Percentiles rank a stretch among this genome's conserved stretches.
These are phyloP conservation scores for Pleodorina starrii DNA, from an alignment of 139 green algal species.

Conservation along the genomic window DNA sequence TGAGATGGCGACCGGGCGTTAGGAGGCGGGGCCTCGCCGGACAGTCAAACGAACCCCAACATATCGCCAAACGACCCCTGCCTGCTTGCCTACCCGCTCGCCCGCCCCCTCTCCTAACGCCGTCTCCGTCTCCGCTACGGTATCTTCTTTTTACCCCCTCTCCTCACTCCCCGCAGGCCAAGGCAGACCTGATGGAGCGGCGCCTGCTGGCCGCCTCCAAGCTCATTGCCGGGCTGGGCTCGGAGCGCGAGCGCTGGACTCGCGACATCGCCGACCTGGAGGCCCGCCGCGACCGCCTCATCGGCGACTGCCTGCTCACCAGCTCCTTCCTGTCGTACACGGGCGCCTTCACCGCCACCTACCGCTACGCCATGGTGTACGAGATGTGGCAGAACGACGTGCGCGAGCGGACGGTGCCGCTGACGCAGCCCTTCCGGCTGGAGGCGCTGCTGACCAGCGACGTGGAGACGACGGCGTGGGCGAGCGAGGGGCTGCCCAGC, in stretches of 20 bases:
- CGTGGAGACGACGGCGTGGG: slow-evolving; percentile 82
- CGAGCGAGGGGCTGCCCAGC: slow-evolving; percentile 79
- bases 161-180: slow-evolving; percentile 60
- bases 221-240: slow-evolving; percentile 82
- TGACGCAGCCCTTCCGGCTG: slow-evolving; percentile 82
- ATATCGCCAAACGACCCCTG: no score
- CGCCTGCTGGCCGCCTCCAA: slow-evolving; percentile 82
- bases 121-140: no score
- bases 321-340: slow-evolving; percentile 86
- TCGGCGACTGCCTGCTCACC: slow-evolving; percentile 90
- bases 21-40: no score
- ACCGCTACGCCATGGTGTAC: slow-evolving; percentile 83
- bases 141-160: background rate
- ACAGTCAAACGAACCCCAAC: no score
- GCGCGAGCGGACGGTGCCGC: slow-evolving; percentile 66
- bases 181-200: slow-evolving; percentile 90
- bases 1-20: no score
- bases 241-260: slow-evolving; percentile 85
- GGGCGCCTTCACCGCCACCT: slow-evolving; percentile 90
- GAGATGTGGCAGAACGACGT: slow-evolving; percentile 85
- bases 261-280: slow-evolving; percentile 77
- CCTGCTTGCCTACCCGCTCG: no score
- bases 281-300: slow-evolving; percentile 65
- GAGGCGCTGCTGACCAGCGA: slow-evolving; percentile 85
- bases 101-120: no score